Percentiles rank a stretch among this genome's conserved stretches.
Conservation (phyloP, 495 filamentous ascomycete species). For the Cercophora samala region DNA sequence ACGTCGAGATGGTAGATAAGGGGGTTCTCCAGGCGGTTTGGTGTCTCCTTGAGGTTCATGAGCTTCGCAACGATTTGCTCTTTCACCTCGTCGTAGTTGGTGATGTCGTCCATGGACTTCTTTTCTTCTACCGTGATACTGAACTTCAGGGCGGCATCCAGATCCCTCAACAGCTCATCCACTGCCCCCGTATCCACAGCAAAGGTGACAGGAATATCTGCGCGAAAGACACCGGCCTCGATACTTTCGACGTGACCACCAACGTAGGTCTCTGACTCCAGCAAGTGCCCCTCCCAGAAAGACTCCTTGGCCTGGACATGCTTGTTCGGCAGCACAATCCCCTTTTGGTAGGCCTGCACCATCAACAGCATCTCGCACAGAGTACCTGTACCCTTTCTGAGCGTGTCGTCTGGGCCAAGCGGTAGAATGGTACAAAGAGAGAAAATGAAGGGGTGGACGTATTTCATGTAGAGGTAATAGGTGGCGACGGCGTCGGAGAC, state of each 20-base stretch:
- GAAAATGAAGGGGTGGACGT: constrained; percentile 99
- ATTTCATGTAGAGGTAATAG: constrained; percentile 99
- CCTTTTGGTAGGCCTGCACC: constrained; percentile 93
- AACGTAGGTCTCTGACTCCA: constrained; percentile 97
- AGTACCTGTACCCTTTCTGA: constrained; percentile 95
- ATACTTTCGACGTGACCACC: constrained; percentile 99
- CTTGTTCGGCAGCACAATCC: constrained; percentile 94
- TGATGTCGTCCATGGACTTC: constrained; percentile 85
- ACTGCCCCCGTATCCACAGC: constrained; percentile 80
- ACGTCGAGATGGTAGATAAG: constrained; percentile 98
- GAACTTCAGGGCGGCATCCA: constrained; percentile 89
- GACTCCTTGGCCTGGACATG: constrained; percentile 85
- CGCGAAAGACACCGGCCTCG: constrained; percentile 94
- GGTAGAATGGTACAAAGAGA: constrained; percentile 96
- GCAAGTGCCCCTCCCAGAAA: constrained; percentile 94
- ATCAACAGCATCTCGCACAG: constrained; percentile 98
- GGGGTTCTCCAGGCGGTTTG: constrained; percentile 76
- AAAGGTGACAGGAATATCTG: constrained; percentile 93
- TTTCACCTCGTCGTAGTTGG: constrained; percentile 91
- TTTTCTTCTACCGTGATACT: constrained; percentile 92
- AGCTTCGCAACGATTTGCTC: constrained; percentile 73
- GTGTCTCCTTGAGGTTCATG: constrained; percentile 70
- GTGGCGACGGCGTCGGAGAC: constrained; percentile 98
- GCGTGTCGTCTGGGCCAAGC: constrained; percentile 83
- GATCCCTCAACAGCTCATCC: constrained; percentile 80